Evolutionary conservation across 2,329 filamentous ascomycete species (phyloP).

Genomic region (Volutella citrinella): DNA sequence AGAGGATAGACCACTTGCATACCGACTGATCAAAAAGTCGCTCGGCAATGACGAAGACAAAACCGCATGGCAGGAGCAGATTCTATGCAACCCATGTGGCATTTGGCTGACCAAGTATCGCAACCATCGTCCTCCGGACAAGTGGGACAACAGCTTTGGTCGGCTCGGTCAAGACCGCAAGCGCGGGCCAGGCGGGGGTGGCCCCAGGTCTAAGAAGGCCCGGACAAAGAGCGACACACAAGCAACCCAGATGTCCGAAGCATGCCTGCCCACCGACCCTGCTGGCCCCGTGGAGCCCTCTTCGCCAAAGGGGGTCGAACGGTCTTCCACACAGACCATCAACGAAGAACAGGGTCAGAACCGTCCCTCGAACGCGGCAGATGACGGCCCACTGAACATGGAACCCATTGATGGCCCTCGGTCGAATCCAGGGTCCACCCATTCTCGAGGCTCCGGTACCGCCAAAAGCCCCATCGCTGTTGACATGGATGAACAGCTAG

Average conservation of each 20-base stretch:
- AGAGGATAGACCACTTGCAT: constrained; percentile 60
- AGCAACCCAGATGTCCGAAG: constrained; percentile 50
- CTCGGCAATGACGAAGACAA: constrained; percentile 62
- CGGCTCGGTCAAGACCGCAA: constrained; percentile 51
- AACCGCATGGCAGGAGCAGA: constrained; percentile 64
- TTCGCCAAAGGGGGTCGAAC: constrained; percentile 26
- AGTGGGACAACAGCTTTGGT: constrained; percentile 69
- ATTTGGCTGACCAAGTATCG: constrained; percentile 92
- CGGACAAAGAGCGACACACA: constrained; percentile 47
- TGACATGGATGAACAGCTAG: constrained; percentile 46
- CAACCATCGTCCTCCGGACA: constrained; percentile 75
- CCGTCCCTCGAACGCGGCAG: too few relatives aligned
- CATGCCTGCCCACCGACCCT: constrained; percentile 52
- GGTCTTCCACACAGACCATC: constrained; percentile 17
- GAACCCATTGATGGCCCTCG: constrained; percentile 10
- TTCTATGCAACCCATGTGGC: constrained; percentile 93
- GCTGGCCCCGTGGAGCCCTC: constrained; percentile 43
- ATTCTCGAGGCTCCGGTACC: constrained; percentile 54
- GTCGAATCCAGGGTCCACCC: constrained; percentile 42
- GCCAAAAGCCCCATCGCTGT: constrained; percentile 55
- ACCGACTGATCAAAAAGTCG: constrained; percentile 77
- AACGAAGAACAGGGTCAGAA: too few relatives aligned
- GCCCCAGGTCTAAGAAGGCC: constrained; percentile 45
- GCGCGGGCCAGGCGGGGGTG: constrained; percentile 40
- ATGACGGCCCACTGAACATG: constrained; percentile 4